Evolutionary conservation across 495 filamentous ascomycete genomes (phyloP).

Genomic region (Schizothecium vesticola): DNA sequence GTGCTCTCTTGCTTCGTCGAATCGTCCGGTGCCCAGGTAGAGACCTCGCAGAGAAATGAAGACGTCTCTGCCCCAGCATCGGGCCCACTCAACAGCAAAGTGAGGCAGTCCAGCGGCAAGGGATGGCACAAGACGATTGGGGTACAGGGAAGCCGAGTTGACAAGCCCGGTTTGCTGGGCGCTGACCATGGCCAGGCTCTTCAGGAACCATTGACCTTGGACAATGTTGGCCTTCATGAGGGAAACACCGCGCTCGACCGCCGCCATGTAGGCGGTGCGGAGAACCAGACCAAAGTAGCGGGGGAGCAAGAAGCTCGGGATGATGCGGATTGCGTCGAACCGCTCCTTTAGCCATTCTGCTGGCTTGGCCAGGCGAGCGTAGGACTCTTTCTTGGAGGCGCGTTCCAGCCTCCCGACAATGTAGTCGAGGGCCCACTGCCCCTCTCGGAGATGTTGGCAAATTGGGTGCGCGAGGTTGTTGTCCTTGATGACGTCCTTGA

Average conservation of each 20-base stretch:
- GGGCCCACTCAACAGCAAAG: slow-evolving; percentile 88
- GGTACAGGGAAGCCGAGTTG: slow-evolving; percentile 85
- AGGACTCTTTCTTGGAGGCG: slow-evolving; percentile 55
- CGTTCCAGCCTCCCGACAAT: slow-evolving; percentile 72
- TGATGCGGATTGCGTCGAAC: slow-evolving; percentile 72
- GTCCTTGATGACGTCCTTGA: slow-evolving; percentile 76
- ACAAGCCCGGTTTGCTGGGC: slow-evolving; percentile 83
- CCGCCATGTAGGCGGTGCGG: slow-evolving; percentile 78
- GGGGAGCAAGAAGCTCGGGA: slow-evolving; percentile 86
- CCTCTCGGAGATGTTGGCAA: slow-evolving; percentile 85
- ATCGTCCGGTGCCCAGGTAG: slow-evolving; percentile 81
- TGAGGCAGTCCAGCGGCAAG: slow-evolving; percentile 93
- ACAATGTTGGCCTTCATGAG: slow-evolving; percentile 72
- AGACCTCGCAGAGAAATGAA: slow-evolving; percentile 94
- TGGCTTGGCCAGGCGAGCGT: slow-evolving; percentile 54
- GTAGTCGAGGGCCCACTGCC: slow-evolving; percentile 93
- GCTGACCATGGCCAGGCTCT: slow-evolving; percentile 82
- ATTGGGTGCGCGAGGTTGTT: slow-evolving; percentile 92
- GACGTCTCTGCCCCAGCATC: slow-evolving; percentile 95
- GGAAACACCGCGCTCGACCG: slow-evolving; percentile 68
- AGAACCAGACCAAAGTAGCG: slow-evolving; percentile 89
- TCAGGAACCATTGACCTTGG: slow-evolving; percentile 76
- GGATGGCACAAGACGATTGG: slow-evolving; percentile 73
- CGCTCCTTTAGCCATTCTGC: slow-evolving; percentile 75
- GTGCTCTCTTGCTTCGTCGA: slow-evolving; percentile 82